Evolutionary conservation across 2,329 filamentous ascomycete species (phyloP), one percentile per base, ranked within the genome.

Genomic region (Sordariomycetes sp.): DNA sequence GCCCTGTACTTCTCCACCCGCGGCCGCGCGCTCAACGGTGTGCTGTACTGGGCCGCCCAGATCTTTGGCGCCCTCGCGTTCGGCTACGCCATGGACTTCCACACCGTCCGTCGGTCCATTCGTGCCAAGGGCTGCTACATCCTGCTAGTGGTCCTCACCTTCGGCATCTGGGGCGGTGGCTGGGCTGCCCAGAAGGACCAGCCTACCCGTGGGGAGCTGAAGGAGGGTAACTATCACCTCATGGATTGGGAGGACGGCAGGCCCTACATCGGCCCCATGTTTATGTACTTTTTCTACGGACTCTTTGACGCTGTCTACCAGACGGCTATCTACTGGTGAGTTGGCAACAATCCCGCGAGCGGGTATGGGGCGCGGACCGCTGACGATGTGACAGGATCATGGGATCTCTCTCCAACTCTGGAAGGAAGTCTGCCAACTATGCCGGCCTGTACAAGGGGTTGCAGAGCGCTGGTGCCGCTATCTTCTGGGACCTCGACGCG

Each of bases 261-360:
- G 60, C 59, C 62, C 24, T 94, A 87, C 68, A 78, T 86, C 60
- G 90, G 87, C 0, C 88, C 89, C 14, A 89, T 96, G 82, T 90
- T 96, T 70, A 74, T 96, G 57, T 95, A 91, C 76, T 89, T 96
- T 66, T 92, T 92, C 72, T 95, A 94, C 69, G 90, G 90, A 48
- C 87, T 94, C 71, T 94, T 86, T 65, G 93, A 97, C 69, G 90
- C 92, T 51, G 82, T 86, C 58, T 97, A 90, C 87, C 93, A 97
- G 76, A 93, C 90, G 0, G 85, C 79, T 66, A 86, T 92, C 55
- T 97, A 97, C 78, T 97, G 92, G 92, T 90, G 83, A 68, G 90
- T 88, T 76, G 85, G 53, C 10, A 59, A 50, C 20, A 32, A 4
- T 32, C 40, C 40, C 40, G 40, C 40, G 40, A n/a, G 40, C 18